Base-by-base conservation (phyloP, 2,329 filamentous ascomycete species). In the Colletotrichum sp. region DNA sequence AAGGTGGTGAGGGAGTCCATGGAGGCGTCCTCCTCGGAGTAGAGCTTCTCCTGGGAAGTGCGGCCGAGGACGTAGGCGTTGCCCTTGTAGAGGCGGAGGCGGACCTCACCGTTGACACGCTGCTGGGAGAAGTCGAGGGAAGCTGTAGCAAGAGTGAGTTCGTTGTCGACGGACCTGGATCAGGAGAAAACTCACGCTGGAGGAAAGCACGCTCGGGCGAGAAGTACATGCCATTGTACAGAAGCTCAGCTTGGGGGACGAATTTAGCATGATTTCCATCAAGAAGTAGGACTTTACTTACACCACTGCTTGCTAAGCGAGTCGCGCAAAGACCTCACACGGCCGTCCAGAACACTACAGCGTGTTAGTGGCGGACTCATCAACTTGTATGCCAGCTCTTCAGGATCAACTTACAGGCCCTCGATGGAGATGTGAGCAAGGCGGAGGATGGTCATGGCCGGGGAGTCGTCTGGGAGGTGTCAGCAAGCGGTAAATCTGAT, bases 191-290 rank as follows among this genome's bases (percentile, higher is more conserved):
- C 76, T 30, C 21, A 72, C 68, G 72, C 39, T 76, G 68, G 24
- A 70, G 30, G 72, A 77, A 76, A 2, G 59, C 68, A n/a, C 70
- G 36, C 75, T 78, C 75, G 36, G 89, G 90, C 28, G 86, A 89
- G 82, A 92, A 92, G 80, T 84, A 85, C 82, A 91, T 87, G 78
- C 89, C 88, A 80, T 89, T 89, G 85, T 90, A 78, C n/a, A 77
- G 68, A 13, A 79, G 73, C 63, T 77, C 63, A 5, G 74, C n/a
- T n/a, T n/a, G n/a, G n/a, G n/a, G n/a, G n/a, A n/a, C n/a, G n/a
- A n/a, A n/a, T n/a, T n/a, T n/a, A n/a, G n/a, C n/a, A n/a, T n/a
- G n/a, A n/a, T n/a, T n/a, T n/a, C n/a, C n/a, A n/a, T n/a, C n/a
- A n/a, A n/a, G n/a, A n/a, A n/a, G n/a, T n/a, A n/a, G n/a, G n/a